Evolutionary conservation across 768 basidiomycete species (phyloP).

Genomic region (Clitopilus passeckerianus): DNA sequence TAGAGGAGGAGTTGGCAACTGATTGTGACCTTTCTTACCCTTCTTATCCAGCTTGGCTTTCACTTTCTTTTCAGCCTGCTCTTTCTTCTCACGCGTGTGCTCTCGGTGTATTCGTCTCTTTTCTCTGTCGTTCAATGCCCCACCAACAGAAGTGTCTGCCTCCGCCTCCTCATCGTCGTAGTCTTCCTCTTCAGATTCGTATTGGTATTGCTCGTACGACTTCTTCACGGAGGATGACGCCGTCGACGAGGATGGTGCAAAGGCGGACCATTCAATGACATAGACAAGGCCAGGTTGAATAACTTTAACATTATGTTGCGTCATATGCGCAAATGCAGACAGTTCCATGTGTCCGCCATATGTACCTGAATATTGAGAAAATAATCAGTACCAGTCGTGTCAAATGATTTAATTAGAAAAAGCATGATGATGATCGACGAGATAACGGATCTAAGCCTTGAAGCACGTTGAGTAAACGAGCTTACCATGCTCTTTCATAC

Average conservation of each 20-base stretch:
- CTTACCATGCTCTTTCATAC: conserved; percentile 77
- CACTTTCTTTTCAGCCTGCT: not conserved
- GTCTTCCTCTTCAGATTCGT: conserved; percentile 2
- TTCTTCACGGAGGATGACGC: conserved; percentile 5
- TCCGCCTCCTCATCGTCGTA: conserved; percentile 8
- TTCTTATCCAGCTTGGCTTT: conserved; percentile 5
- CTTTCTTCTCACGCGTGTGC: not conserved
- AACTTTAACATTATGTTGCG: conserved; percentile 78
- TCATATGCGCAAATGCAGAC: conserved; percentile 86
- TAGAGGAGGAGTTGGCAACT: not conserved
- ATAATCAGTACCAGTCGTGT: conserved; percentile 3
- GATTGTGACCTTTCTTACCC: not conserved
- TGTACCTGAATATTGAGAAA: conserved; percentile 47
- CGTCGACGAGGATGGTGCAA: conserved; percentile 31
- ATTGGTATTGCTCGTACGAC: conserved; percentile 11
- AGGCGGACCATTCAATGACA: conserved; percentile 78
- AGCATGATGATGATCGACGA: conserved; percentile 4
- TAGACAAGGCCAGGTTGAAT: conserved; percentile 90
- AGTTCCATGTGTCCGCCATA: conserved; percentile 94
- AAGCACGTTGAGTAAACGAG: conserved; percentile 2
- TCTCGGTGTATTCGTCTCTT: conserved; percentile 28
- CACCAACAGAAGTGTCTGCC: conserved; percentile 12
- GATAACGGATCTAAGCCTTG: not conserved
- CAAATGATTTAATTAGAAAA: not conserved
- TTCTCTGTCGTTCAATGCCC: conserved; percentile 33